Conservation (phyloP, 352 stramenopile genomes). For the Phytophthora podocarpi region DNA sequence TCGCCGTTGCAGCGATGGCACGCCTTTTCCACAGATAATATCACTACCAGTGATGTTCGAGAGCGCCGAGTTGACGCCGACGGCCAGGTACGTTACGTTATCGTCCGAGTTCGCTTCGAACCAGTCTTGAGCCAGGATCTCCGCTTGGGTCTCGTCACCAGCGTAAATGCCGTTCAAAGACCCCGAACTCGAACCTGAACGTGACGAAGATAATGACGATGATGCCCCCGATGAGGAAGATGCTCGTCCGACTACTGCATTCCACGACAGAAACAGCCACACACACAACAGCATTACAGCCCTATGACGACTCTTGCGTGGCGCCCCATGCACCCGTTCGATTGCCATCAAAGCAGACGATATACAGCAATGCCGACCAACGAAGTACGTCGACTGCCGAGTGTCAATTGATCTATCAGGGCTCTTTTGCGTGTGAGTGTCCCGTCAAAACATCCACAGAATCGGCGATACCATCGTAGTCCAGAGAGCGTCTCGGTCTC, state of each 20-base stretch:
- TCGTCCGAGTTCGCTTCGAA: conserved; percentile 38
- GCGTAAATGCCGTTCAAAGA: too few species aligned
- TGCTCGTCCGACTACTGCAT: neutral
- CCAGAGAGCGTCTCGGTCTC: conserved; percentile 33
- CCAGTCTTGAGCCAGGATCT: conserved; percentile 37
- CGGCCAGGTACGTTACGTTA: conserved; percentile 40
- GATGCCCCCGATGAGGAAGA: conserved; percentile 12
- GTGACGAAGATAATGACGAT: neutral
- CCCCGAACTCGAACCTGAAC: too few species aligned
- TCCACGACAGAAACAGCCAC: neutral
- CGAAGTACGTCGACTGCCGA: neutral
- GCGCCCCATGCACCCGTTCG: neutral
- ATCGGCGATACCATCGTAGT: neutral
- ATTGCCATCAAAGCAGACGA: conserved; percentile 3
- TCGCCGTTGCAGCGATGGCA: conserved; percentile 42
- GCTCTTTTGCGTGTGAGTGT: conserved; percentile 20
- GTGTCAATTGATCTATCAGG: conserved; percentile 12
- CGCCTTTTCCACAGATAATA: conserved; percentile 35
- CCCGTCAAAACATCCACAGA: conserved; percentile 1
- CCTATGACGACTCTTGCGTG: neutral
- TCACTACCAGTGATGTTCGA: conserved; percentile 32
- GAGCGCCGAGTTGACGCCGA: conserved; percentile 35
- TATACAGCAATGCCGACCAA: neutral
- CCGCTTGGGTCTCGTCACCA: conserved; percentile 13
- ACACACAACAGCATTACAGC: neutral